Conservation (phyloP, 768 basidiomycete genomes). For the Boletus reticuloceps region DNA sequence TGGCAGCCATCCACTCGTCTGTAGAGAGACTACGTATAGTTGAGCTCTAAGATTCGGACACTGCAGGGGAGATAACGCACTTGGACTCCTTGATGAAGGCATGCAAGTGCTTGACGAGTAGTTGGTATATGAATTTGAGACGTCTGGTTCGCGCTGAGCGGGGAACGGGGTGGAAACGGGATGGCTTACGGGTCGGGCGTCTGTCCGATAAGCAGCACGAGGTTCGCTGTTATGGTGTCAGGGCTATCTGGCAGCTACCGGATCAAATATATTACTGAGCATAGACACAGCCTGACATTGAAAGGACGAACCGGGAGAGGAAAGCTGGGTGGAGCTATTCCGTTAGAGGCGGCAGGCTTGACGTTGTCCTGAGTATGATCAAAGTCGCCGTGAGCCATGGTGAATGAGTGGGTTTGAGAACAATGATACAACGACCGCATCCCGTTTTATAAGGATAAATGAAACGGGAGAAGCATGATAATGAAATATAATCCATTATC, state of each 20-base stretch:
- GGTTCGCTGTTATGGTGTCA: slow-evolving; percentile 49
- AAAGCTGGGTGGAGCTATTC: slow-evolving; percentile 37
- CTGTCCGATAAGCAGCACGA: slow-evolving; percentile 38
- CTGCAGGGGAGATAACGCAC: slow-evolving; percentile 25
- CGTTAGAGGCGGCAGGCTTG: slow-evolving; percentile 38
- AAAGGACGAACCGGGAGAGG: slow-evolving; percentile 38
- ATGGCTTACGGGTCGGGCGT: slow-evolving; percentile 39
- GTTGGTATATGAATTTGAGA: slow-evolving; percentile 45
- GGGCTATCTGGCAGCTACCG: slow-evolving; percentile 45
- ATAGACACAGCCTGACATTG: background rate
- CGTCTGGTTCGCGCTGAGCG: slow-evolving; percentile 29
- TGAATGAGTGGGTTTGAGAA: background rate
- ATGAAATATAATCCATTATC: no score
- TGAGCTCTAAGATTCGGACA: background rate
- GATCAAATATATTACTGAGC: slow-evolving; percentile 1
- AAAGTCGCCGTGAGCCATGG: slow-evolving; percentile 3
- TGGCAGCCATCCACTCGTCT: slow-evolving; percentile 82
- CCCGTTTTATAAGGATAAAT: slow-evolving; percentile 3
- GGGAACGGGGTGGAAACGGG: background rate
- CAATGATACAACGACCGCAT: background rate
- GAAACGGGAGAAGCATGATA: no score
- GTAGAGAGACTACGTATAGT: slow-evolving; percentile 52
- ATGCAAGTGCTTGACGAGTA: slow-evolving; percentile 67
- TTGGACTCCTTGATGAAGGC: slow-evolving; percentile 71
- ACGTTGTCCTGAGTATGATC: background rate